phyloP scores from a whole-genome alignment of 2,329 filamentous ascomycete species.

The Elsinoe arachidis region DNA sequence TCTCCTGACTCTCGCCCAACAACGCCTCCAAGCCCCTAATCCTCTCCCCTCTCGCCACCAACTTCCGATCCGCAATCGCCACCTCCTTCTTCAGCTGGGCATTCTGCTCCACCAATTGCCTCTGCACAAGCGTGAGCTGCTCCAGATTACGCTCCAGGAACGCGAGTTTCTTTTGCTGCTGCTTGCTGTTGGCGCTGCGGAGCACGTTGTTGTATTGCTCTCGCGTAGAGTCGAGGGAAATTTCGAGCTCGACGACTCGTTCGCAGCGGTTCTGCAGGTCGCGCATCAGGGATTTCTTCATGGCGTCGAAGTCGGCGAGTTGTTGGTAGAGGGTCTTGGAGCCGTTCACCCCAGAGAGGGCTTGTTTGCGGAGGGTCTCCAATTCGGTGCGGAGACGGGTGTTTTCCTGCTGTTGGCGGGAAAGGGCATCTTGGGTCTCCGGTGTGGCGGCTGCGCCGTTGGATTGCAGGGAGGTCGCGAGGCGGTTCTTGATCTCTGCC shows the following conservation, averaged over 20 bases:
- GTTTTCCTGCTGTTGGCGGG: constrained; percentile 73
- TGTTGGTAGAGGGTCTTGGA: constrained; percentile 91
- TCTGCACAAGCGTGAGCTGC: constrained; percentile 92
- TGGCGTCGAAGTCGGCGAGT: constrained; percentile 95
- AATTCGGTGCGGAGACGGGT: constrained; percentile 70
- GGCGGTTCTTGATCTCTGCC: constrained; percentile 71
- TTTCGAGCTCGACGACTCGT: constrained; percentile 92
- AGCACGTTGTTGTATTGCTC: constrained; percentile 99
- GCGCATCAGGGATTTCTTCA: constrained; percentile 99
- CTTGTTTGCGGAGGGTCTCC: constrained; percentile 68
- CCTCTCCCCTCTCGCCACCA: constrained; percentile 92
- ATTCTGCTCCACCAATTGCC: constrained; percentile 97
- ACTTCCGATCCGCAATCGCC: constrained; percentile 92
- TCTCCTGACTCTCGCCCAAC: constrained; percentile 95
- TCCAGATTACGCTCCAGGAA: constrained; percentile 97
- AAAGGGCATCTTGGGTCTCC: constrained; percentile 66
- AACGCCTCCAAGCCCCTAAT: constrained; percentile 89
- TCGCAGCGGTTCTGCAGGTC: constrained; percentile 98
- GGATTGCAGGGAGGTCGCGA: constrained; percentile 73
- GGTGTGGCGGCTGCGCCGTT: constrained; percentile 60
- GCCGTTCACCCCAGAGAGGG: constrained; percentile 51
- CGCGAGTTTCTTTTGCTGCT: constrained; percentile 99
- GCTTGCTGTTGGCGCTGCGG: constrained; percentile 91
- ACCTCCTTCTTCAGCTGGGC: constrained; percentile 97
- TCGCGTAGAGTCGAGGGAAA: constrained; percentile 90